These are phyloP conservation scores for Prunus yedoensis DNA, from an alignment of 331 rosid species.

Conservation along the genomic window DNA sequence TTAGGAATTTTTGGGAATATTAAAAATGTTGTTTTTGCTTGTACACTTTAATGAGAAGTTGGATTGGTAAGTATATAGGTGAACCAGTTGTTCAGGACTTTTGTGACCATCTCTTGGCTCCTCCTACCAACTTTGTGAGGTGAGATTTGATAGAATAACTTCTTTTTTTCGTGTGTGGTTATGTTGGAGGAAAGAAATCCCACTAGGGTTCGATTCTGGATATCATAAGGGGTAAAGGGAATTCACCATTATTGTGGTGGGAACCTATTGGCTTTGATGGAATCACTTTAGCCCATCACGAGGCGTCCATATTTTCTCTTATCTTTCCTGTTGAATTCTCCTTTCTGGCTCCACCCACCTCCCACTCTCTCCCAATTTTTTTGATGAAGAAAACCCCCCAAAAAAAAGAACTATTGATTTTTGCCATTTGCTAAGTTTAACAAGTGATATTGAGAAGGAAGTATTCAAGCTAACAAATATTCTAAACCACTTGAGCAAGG, in stretches of 20 bases:
- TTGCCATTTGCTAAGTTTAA: no score
- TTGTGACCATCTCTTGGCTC: not conserved
- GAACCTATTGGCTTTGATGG: no score
- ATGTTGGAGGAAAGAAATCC: no score
- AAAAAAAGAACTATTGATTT: no score
- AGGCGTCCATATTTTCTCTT: not conserved
- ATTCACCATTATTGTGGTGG: no score
- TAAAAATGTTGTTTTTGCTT: not conserved
- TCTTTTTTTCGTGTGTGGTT: no score
- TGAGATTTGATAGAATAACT: not conserved
- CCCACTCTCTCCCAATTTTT: not conserved
- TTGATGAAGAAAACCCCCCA: not conserved
- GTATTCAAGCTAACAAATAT: no score
- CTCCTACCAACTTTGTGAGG: not conserved
- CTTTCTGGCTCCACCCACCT: not conserved
- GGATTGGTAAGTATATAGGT: not conserved
- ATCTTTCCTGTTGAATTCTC: not conserved
- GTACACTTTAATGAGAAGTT: not conserved
- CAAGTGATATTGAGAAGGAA: no score
- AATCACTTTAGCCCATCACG: no score
- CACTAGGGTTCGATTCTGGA: no score
- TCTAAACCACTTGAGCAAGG: no score
- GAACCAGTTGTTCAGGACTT: not conserved
- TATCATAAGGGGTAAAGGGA: no score
- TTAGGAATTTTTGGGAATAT: not conserved